Base-by-base conservation (phyloP, 1,284 basidiomycete species). In the Erythrobasidium hasegawianum region DNA sequence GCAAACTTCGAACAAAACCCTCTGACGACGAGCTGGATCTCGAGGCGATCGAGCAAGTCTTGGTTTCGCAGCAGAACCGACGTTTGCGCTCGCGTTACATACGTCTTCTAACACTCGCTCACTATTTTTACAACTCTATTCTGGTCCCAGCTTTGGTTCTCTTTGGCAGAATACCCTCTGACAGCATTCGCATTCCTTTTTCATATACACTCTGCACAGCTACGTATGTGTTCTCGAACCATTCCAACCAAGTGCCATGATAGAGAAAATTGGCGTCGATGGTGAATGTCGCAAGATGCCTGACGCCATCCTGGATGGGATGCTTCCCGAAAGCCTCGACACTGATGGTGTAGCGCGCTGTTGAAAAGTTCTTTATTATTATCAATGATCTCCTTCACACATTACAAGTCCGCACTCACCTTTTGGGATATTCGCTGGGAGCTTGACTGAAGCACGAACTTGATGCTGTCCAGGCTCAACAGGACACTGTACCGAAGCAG, bases 211-310 rank as follows among this genome's bases (percentile, higher is more conserved):
- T 20, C 20, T 27, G 4, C 18, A 24, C 20, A 22, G n/a, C 16
- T 27, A 24, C 50, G 9, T 16, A 29, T 53, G 50, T 27, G 18
- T 53, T 53, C 26, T 53, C 50, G 20, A 20, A 53, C 20, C 18
- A 16, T 16, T 53, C 50, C 18, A 53, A 26, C 50, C 50, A 53
- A 4, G 50, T 53, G 3, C 50, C 50, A 26, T 53, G 50, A 53
- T 24, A 53, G 20, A 53, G 50, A 20, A 53, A 53, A 20, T 53
- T 53, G 50, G 50, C 50, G 26, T 53, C 50, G 8, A 53, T n/a
- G 14, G 7, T n/a, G 43, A 47, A 24, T n/a, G n/a, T 24, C n/a
- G 22, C 16, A 24, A 47, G 43, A 8, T 4, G 43, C 43, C 16
- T n/a, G 7, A 7, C 43, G 7, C 43, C 43, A 33, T 33, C 33